Percentiles rank a stretch among this genome's conserved stretches.
Conservation (phyloP, 1,139 yeast genomes). For the Yamadazyma spencermartinsiae region DNA sequence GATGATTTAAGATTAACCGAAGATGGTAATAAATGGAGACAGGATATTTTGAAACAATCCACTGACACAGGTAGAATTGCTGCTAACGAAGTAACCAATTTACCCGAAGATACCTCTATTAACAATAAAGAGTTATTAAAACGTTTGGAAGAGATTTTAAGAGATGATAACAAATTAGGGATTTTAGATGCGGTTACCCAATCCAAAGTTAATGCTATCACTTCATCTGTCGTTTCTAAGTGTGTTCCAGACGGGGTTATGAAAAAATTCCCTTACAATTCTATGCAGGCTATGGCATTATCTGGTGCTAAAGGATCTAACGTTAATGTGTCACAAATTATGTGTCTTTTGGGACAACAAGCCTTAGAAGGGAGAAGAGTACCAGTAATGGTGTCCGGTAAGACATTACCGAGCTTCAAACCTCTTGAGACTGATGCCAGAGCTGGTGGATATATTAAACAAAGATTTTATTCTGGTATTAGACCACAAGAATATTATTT, state of each 20-base stretch:
- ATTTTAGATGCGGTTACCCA: slow-evolving; percentile 95
- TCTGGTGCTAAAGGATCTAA: slow-evolving; percentile 99
- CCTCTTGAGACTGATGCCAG: slow-evolving; percentile 96
- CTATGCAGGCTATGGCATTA: slow-evolving; percentile 98
- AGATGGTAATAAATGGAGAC: slow-evolving; percentile 90
- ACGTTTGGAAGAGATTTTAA: slow-evolving; percentile 89
- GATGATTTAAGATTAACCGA: slow-evolving; percentile 91
- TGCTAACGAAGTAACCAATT: slow-evolving; percentile 91
- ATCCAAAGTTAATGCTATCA: slow-evolving; percentile 86
- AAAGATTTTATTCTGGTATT: slow-evolving; percentile 96
- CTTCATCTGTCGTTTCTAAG: slow-evolving; percentile 87
- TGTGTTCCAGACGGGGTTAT: slow-evolving; percentile 97
- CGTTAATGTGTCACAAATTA: slow-evolving; percentile 97
- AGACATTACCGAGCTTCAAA: slow-evolving; percentile 93
- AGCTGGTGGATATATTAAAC: slow-evolving; percentile 98
- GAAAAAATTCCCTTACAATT: slow-evolving; percentile 92
- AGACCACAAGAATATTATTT: slow-evolving; percentile 99
- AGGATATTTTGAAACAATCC: slow-evolving; percentile 73
- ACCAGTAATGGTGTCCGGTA: slow-evolving; percentile 98
- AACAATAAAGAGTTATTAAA: slow-evolving; percentile 77
- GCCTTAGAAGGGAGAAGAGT: slow-evolving; percentile 99
- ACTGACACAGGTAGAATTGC: slow-evolving; percentile 86
- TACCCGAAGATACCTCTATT: slow-evolving; percentile 56
- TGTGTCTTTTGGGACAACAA: slow-evolving; percentile 99
- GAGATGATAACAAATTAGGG: slow-evolving; percentile 91